These are phyloP conservation scores for Penicillium soppii DNA, from an alignment of 495 filamentous ascomycete genomes.

Conservation along the genomic window DNA sequence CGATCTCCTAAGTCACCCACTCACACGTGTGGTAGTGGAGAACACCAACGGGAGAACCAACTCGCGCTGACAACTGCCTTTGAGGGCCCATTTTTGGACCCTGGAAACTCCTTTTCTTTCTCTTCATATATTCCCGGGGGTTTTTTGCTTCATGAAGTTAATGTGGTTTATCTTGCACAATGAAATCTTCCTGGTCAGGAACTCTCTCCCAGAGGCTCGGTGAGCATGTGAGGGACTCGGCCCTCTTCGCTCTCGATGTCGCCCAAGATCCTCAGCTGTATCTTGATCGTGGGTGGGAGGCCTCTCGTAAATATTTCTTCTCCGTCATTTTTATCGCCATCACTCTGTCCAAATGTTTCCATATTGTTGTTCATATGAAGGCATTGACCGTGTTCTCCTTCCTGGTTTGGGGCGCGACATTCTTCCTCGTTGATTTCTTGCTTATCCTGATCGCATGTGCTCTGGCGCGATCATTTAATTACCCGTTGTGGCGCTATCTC, in stretches of 20 bases:
- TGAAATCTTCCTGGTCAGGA: conserved; percentile 3
- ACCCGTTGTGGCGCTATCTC: not conserved
- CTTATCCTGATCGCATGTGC: conserved; percentile 17
- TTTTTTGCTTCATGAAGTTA: not conserved
- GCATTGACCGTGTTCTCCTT: conserved; percentile 10
- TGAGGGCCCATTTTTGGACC: not conserved
- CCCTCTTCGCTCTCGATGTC: conserved; percentile 4
- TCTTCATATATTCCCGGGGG: not conserved
- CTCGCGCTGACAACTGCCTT: not conserved
- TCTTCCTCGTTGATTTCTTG: conserved; percentile 25
- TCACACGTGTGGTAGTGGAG: not conserved
- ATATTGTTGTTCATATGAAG: conserved; percentile 18
- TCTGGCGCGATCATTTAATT: conserved; percentile 11
- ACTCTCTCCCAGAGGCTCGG: conserved; percentile 1
- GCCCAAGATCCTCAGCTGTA: conserved; percentile 9
- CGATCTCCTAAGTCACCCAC: not conserved
- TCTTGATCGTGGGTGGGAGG: conserved; percentile 11
- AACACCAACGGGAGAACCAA: too few relatives aligned
- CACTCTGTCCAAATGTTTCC: conserved; percentile 21
- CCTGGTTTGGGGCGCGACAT: conserved; percentile 21
- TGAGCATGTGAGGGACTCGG: not conserved
- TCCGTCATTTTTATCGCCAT: conserved; percentile 21
- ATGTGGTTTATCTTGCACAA: not conserved
- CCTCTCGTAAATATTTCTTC: conserved; percentile 16
- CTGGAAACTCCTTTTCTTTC: not conserved